phyloP scores from a whole-genome alignment of 164 flowering plant genomes.

The Piper betle region DNA sequence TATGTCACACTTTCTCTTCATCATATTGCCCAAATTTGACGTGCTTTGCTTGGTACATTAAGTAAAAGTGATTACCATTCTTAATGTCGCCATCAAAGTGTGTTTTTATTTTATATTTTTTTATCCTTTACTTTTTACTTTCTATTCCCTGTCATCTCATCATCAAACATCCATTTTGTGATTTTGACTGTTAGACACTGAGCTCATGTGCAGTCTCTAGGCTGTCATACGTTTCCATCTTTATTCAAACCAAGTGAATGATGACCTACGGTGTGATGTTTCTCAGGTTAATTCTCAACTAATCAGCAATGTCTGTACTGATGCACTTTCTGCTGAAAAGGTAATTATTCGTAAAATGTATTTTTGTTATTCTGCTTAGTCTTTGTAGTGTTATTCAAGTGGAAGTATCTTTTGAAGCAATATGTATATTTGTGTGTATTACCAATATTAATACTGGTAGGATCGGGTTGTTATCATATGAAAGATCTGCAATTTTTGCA shows the following conservation, averaged over 20 bases:
- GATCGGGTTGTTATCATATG: no score
- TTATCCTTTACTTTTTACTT: no score
- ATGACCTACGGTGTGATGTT: slow-evolving; percentile 1
- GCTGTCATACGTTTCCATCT: neutral
- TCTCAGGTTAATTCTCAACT: slow-evolving; percentile 94
- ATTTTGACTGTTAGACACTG: no score
- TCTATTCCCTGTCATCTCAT: no score
- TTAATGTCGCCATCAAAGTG: no score
- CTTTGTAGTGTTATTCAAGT: neutral
- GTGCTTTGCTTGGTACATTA: no score
- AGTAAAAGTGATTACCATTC: no score
- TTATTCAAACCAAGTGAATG: neutral
- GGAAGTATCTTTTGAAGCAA: neutral
- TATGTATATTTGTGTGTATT: no score
- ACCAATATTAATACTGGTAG: no score
- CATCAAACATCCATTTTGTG: no score
- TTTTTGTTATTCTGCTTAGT: neutral
- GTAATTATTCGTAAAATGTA: slow-evolving; percentile 20
- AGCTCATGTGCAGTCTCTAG: neutral
- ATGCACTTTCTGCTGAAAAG: slow-evolving; percentile 99
- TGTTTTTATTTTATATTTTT: no score
- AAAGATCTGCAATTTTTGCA: no score
- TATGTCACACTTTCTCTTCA: neutral
- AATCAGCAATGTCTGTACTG: slow-evolving; percentile 95
- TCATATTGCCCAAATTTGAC: neutral